These are phyloP conservation scores for Verticillium alfalfae DNA, from an alignment of 2,329 filamentous ascomycete genomes.

Conservation along the genomic window DNA sequence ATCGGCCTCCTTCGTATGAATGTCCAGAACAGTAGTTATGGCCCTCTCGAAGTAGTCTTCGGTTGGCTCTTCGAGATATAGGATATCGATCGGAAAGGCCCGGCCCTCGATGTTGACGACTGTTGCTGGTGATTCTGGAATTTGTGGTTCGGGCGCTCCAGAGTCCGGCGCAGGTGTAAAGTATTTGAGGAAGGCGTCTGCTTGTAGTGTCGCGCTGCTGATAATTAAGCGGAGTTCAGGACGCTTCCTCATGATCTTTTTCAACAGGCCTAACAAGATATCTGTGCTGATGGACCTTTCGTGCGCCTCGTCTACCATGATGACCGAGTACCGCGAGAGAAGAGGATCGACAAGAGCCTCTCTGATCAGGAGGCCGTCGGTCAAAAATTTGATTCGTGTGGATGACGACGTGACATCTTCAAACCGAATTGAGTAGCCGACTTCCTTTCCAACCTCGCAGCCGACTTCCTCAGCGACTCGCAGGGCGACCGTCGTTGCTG, in stretches of 20 bases:
- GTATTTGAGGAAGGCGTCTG: constrained; percentile 77
- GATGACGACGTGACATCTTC: constrained; percentile 84
- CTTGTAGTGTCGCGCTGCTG: constrained; percentile 89
- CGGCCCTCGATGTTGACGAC: constrained; percentile 86
- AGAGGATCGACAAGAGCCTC: constrained; percentile 92
- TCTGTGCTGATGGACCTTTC: constrained; percentile 91
- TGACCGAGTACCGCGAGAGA: constrained; percentile 83
- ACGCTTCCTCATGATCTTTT: constrained; percentile 79
- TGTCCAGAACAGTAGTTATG: constrained; percentile 78
- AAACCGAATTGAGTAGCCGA: constrained; percentile 88
- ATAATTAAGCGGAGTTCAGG: constrained; percentile 82
- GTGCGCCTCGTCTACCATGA: constrained; percentile 98
- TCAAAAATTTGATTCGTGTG: constrained; percentile 91
- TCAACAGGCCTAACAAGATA: constrained; percentile 80
- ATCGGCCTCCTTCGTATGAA: constrained; percentile 72
- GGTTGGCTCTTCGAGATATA: constrained; percentile 71
- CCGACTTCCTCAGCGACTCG: constrained; percentile 86
- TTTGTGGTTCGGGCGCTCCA: background rate
- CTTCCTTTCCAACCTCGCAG: constrained; percentile 81
- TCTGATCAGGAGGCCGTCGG: constrained; percentile 83
- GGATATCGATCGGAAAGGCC: constrained; percentile 80
- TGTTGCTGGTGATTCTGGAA: constrained; percentile 15
- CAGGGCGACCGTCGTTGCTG: constrained; percentile 82
- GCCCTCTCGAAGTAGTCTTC: constrained; percentile 85
- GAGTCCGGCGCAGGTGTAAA: constrained; percentile 41